Evolutionary conservation across 257 asterid genomes (phyloP), one percentile per base, ranked within the genome.

Genomic region (Coffea eugenioides): DNA sequence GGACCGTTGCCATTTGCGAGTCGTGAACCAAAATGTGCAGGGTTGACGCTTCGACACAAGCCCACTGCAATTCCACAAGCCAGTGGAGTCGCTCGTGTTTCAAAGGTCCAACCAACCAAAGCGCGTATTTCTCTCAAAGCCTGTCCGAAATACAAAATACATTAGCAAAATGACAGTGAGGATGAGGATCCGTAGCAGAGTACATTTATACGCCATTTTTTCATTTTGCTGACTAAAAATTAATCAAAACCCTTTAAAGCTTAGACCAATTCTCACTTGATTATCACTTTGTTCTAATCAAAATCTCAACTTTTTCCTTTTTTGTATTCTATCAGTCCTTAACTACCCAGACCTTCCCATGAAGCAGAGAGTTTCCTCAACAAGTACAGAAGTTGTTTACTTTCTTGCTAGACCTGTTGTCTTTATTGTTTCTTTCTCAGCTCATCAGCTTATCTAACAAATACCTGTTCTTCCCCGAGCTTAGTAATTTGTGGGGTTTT

Each of bases 261-360:
- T 25, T 77, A 36, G 84, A 83, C 77, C 89, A 70, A 67, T 82
- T 87, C 78, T 66, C 78, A 74, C 31, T 75, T 82, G 77, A 48
- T 69, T 43, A 34, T 56, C 65, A 11, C 43, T 72, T 20, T 81
- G 82, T 79, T 73, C 69, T 78, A 81, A 77, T 82, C 90, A 89
- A 87, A 90, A 84, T 89, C 90, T 75, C 87, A 82, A 27, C 87
- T 41, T 85, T 76, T 83, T 75, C 52, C 64, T 65, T 69, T 75
- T 80, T 80, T 43, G 48, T 77, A 3, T 64, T 61, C 14, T 74
- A 57, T 56, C 62, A 83, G 59, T 52, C 64, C 43, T 68, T 73
- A 56, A 36, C 73, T 71, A 34, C 66, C 77, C 86, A 73, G 83
- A 77, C 92, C 83, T 84, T 73, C 71, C 61, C 61, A 52, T 74